Evolutionary conservation across 345 rosid genomes (phyloP).

Genomic region (Boechera stricta): DNA sequence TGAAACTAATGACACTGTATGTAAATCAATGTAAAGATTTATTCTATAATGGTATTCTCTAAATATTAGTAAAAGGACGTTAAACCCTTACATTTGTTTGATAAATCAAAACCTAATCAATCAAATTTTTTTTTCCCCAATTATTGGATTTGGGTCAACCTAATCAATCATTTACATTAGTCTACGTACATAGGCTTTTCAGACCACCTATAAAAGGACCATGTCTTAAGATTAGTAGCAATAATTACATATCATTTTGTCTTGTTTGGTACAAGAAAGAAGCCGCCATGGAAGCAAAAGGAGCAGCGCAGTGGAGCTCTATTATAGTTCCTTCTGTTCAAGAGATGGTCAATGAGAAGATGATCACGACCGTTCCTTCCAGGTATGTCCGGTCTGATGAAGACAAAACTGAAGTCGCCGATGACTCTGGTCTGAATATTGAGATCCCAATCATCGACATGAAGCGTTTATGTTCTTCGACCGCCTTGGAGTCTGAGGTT

Average conservation of each 20-base stretch:
- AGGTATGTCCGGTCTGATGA: constrained; percentile 32
- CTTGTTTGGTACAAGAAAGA: neutral
- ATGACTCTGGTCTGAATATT: neutral
- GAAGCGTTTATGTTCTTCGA: constrained; percentile 26
- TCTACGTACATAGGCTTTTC: neutral
- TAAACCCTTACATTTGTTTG: no score
- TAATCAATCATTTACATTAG: no score
- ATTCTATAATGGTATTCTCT: no score
- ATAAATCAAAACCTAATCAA: neutral
- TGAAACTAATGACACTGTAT: no score
- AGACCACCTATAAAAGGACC: neutral
- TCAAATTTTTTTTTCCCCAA: neutral
- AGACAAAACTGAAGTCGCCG: constrained; percentile 10
- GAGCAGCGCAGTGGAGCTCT: constrained; percentile 35
- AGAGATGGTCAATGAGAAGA: constrained; percentile 41
- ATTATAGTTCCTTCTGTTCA: constrained; percentile 40
- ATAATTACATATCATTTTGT: no score
- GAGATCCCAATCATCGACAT: constrained; percentile 43
- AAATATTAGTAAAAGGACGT: no score
- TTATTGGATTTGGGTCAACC: neutral
- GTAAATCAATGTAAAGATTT: no score
- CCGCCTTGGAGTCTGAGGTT: constrained; percentile 34
- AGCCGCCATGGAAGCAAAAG: constrained; percentile 36
- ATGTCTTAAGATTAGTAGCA: neutral
- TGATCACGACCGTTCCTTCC: constrained; percentile 35